Evolutionary conservation across 371 early-diverging fungal species (phyloP).

Genomic region (Gilbertella persicaria): DNA sequence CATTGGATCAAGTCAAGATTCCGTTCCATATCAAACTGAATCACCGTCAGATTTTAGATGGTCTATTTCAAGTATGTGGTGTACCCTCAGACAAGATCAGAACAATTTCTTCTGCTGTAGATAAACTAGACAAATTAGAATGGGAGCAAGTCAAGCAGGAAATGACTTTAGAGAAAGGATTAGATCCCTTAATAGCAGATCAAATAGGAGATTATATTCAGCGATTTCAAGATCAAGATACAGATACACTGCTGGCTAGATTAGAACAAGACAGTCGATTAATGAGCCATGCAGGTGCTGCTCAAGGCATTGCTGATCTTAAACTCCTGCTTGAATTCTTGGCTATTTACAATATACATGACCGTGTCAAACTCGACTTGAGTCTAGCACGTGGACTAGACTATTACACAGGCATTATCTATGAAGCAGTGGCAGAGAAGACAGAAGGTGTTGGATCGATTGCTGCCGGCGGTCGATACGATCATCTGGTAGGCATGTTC

Average conservation of each 20-base stretch:
- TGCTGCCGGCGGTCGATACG: conserved; percentile 99
- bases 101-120: conserved; percentile 97
- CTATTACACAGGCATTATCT: conserved; percentile 99
- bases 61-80: conserved; percentile 93
- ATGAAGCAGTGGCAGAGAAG: conserved; percentile 89
- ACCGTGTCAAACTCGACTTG: conserved; percentile 82
- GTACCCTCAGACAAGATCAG: conserved; percentile 86
- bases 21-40: conserved; percentile 91
- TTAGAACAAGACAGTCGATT: conserved; percentile 66
- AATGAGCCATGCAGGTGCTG: conserved; percentile 70
- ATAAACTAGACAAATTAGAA: conserved; percentile 97
- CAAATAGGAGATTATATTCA: conserved; percentile 88
- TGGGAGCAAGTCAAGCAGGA: conserved; percentile 94
- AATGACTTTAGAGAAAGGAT: conserved; percentile 89
- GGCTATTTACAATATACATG: conserved; percentile 74
- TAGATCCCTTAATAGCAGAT: conserved; percentile 79
- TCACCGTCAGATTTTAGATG: conserved; percentile 96
- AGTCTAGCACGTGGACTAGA: conserved; percentile 97
- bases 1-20: conserved; percentile 75
- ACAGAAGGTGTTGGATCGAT: conserved; percentile 94
- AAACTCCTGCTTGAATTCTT: conserved; percentile 82
- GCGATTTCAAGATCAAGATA: conserved; percentile 41
- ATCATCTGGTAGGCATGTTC: conserved; percentile 97
- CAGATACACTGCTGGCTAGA: conserved; percentile 68
- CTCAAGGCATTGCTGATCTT: conserved; percentile 90